Percentiles rank a stretch among this genome's conserved stretches.
These are phyloP conservation scores for Gossypium davidsonii DNA, from an alignment of 441 rosid genomes.

Conservation along the genomic window DNA sequence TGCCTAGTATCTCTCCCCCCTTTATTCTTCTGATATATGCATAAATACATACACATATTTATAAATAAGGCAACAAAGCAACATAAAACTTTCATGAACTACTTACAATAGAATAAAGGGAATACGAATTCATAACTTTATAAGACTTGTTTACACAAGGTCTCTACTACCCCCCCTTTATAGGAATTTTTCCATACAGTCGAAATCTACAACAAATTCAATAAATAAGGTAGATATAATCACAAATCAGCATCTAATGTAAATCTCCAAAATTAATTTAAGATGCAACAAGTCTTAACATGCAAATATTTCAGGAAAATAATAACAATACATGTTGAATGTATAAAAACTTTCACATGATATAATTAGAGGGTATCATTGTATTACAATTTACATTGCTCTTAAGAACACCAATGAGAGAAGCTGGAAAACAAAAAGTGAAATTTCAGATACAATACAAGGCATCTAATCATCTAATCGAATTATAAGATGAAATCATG, in stretches of 20 bases:
- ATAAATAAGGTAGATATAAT: background rate
- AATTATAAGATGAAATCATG: too few relatives aligned
- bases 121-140: slow-evolving; percentile 46
- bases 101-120: background rate
- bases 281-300: background rate
- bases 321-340: background rate
- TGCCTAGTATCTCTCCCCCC: background rate
- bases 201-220: slow-evolving; percentile 48
- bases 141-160: slow-evolving; percentile 62
- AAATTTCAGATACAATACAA: too few relatives aligned
- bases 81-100: background rate
- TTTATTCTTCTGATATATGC: background rate
- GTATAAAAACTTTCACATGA: background rate
- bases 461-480: too few relatives aligned
- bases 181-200: slow-evolving; percentile 89
- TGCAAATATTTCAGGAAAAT: background rate
- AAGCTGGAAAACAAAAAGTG: too few relatives aligned
- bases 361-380: background rate
- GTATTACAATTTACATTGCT: background rate
- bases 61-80: background rate
- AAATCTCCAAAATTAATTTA: background rate
- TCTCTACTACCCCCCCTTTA: slow-evolving; percentile 70
- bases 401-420: too few relatives aligned
- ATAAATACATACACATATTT: background rate
- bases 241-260: slow-evolving; percentile 1